Evolutionary conservation across 768 basidiomycete genomes (phyloP), one percentile per base, ranked within the genome.

Genomic region (Phaffia australis): DNA sequence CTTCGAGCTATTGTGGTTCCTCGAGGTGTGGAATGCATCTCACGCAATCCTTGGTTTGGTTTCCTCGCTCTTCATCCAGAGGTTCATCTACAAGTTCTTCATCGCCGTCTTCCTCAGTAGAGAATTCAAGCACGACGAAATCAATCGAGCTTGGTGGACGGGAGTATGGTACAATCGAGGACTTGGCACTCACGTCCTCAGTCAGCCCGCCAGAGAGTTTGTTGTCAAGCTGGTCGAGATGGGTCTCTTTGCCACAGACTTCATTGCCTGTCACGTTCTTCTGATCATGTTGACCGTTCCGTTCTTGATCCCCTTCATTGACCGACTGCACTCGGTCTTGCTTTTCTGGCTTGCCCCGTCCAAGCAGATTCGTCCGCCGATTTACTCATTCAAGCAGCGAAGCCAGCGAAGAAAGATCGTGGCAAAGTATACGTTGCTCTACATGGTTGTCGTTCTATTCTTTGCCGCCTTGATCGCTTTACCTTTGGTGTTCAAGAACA

Each of bases 111-210:
- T 93, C 83, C 80, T 98, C 48, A 56, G 54, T 50, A 87, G 95
- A 70, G 95, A 99, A 77, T 95, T 95, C 83, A 99, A 99, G 79
- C 92, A 98, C 75, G 95, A 99, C 75, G 93, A 98, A 78, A 93
- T 90, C 47, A 98, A 98, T 79, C 82, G 90, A 30, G 93, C 93
- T 8, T 99, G 94, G 94, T 99, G 95, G 95, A 94, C 93, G 42
- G 93, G 76, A 73, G 75, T 77, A 3, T 97, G 95, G 95, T 94
- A 92, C 76, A 93, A 93, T 52, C 86, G 92, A 60, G 91, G 91
- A 4, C 82, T 99, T 29, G 93, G 94, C 52, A 73, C 83, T 5
- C 86, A 90, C 75, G 91, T 87, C 52, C 88, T 94, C 84, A 92
- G 90, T n/a, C 95, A 98, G 75, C 94, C 94, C 60, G 90, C 88